Conservation (phyloP, 1,139 yeast genomes). For the Protomyces arabidopsidicola region DNA sequence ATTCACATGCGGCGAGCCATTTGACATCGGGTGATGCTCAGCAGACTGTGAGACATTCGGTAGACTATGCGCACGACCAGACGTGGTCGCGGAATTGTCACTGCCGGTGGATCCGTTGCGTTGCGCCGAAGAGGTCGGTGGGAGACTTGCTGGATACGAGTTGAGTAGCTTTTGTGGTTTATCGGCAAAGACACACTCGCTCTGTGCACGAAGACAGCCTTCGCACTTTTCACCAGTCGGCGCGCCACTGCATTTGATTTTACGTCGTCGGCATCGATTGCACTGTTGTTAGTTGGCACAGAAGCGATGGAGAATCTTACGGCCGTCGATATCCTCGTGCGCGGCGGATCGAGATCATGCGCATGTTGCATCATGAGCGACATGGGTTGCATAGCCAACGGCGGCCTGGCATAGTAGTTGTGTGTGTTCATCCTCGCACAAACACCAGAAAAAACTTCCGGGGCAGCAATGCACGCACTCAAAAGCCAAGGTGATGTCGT, state of each 20-base stretch:
- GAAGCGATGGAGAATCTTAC: background rate
- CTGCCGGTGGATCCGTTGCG: background rate
- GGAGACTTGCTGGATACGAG: background rate
- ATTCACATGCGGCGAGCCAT: background rate
- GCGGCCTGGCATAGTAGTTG: background rate
- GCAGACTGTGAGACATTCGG: background rate
- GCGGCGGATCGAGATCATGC: slow-evolving; percentile 20
- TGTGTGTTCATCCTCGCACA: background rate
- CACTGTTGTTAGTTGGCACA: background rate
- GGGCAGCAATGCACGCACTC: too few species aligned
- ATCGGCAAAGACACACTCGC: slow-evolving; percentile 24
- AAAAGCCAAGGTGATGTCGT: too few species aligned
- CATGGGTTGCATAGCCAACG: background rate
- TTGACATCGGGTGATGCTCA: background rate
- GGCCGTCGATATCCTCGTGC: slow-evolving; percentile 18
- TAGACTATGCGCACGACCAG: background rate
- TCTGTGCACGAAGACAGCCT: slow-evolving; percentile 18
- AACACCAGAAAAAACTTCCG: too few species aligned
- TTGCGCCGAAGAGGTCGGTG: background rate
- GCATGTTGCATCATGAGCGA: background rate
- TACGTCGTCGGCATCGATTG: slow-evolving; percentile 20
- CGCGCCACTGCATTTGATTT: slow-evolving; percentile 24
- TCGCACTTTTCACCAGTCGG: slow-evolving; percentile 19
- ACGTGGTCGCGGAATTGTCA: background rate
- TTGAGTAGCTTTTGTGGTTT: background rate